These are phyloP conservation scores for Epichloe uncinata DNA, from an alignment of 2,329 filamentous ascomycete species.

Conservation along the genomic window DNA sequence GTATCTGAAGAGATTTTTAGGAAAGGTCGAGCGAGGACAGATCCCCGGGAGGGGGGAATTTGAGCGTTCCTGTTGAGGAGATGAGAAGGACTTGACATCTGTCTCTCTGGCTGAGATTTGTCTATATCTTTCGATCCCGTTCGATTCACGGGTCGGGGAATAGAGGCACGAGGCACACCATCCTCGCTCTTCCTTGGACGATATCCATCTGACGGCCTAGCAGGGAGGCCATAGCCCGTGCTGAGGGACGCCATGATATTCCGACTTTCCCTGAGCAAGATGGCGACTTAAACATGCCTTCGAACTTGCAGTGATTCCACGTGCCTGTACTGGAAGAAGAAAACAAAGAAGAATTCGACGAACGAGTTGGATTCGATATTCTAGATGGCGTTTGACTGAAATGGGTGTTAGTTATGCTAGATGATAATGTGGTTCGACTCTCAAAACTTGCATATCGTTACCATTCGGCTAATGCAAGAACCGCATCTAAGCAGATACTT, in stretches of 20 bases:
- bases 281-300: conserved; percentile 10
- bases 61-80: conserved; percentile 12
- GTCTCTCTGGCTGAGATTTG: conserved; percentile 7
- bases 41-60: conserved; percentile 10
- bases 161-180: conserved; percentile 7
- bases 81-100: conserved; percentile 9
- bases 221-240: conserved; percentile 25
- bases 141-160: conserved; percentile 13
- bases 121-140: conserved; percentile 11
- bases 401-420: not conserved
- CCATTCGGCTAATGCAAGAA: not conserved
- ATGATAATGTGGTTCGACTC: not conserved
- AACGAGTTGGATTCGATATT: too few species aligned
- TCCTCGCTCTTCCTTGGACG: conserved; percentile 17
- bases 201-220: conserved; percentile 25
- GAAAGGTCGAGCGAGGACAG: conserved; percentile 13
- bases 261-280: conserved; percentile 14
- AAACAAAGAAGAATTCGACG: too few species aligned
- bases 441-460: not conserved
- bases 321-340: not conserved
- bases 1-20: conserved; percentile 19
- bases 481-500: not conserved
- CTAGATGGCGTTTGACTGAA: not conserved
- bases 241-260: conserved; percentile 30
- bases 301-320: not conserved